Evolutionary conservation across 345 rosid species (phyloP).

Genomic region (Salix caprea): DNA sequence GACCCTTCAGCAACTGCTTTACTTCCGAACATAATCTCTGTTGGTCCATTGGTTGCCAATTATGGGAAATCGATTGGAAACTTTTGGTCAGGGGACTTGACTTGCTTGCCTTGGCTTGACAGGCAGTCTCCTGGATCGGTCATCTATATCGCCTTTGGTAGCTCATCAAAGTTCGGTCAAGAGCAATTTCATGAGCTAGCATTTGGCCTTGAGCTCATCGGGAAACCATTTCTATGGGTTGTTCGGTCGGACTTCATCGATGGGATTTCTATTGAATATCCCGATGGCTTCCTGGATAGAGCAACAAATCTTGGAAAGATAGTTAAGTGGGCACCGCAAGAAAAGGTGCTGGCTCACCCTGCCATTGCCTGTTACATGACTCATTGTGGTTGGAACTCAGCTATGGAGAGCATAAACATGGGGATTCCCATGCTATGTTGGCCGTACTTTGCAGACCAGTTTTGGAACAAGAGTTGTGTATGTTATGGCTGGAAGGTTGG

Average conservation of each 20-base stretch:
- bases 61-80: neutral
- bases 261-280: neutral
- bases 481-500: conserved; percentile 12
- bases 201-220: conserved; percentile 4
- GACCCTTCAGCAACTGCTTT: neutral
- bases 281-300: neutral
- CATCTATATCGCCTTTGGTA: conserved; percentile 12
- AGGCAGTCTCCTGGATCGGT: conserved; percentile 6
- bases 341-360: conserved; percentile 15
- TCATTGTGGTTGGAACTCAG: conserved; percentile 10
- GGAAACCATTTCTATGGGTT: conserved; percentile 11
- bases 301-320: neutral
- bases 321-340: conserved; percentile 13
- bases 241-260: neutral
- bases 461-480: conserved; percentile 3
- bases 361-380: conserved; percentile 9
- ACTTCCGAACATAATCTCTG: neutral
- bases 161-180: neutral
- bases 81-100: conserved; percentile 2
- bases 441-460: conserved; percentile 1
- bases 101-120: conserved; percentile 11
- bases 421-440: conserved; percentile 17
- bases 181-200: conserved; percentile 8
- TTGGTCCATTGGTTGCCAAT: conserved; percentile 4
- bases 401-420: neutral